Evolutionary conservation across 2,329 filamentous ascomycete species (phyloP).

Genomic region (Leptographium procerum): DNA sequence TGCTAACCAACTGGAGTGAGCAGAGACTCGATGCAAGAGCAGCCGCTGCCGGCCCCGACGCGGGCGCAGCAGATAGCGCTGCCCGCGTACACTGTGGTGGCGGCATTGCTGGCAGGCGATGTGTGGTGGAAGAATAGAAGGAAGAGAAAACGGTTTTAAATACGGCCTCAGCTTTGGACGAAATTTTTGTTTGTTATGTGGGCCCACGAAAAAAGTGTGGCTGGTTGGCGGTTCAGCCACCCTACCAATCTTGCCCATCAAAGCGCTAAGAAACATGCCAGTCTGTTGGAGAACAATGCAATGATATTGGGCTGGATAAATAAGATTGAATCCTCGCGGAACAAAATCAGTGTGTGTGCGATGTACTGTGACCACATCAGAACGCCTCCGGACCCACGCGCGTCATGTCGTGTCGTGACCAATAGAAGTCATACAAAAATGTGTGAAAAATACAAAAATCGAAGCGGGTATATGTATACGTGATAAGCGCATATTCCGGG

Average conservation of each 20-base stretch:
- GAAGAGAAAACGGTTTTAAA: not conserved
- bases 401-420: not conserved
- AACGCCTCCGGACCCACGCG: too few relatives aligned
- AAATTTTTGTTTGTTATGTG: not conserved
- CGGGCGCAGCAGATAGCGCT: not conserved
- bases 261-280: too few relatives aligned
- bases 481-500: too few relatives aligned
- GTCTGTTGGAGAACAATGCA: too few relatives aligned
- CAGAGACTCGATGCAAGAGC: not conserved
- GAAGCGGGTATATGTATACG: not conserved
- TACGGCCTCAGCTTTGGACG: not conserved
- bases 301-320: too few relatives aligned
- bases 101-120: conserved; percentile 7
- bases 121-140: not conserved
- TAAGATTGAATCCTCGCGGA: too few relatives aligned
- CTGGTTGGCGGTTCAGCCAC: not conserved
- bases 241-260: not conserved
- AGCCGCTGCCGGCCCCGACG: not conserved
- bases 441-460: not conserved
- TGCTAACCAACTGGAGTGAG: not conserved
- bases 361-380: too few relatives aligned
- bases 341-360: too few relatives aligned
- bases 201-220: not conserved
- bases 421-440: not conserved
- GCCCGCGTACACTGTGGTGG: conserved; percentile 2